Evolutionary conservation across 1,284 basidiomycete species (phyloP), one percentile per base, ranked within the genome.

Genomic region (Cutaneotrichosporon sp.): DNA sequence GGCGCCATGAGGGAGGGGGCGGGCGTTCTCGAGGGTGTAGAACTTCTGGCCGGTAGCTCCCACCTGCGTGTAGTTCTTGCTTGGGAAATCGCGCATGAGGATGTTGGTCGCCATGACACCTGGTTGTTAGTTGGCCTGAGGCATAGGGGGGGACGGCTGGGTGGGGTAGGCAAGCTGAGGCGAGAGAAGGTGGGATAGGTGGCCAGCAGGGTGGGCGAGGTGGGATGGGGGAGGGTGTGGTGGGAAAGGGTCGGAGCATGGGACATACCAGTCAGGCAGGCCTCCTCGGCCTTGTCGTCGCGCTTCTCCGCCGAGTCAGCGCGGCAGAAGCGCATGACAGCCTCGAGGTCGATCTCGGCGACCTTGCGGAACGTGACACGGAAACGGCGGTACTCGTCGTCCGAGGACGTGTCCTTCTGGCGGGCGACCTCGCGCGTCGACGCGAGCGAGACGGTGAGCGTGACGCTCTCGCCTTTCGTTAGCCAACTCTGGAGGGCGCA

Each of bases 51-150:
- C 74, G 3, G 72, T 65, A 10, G 75, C 70, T 9, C 76, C 76
- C 42, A 72, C 72, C 58, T 75, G 72, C 25, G 73, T 70, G 55
- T 75, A 78, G 18, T 50, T 68, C 62, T 72, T 72, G 53, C 62
- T 68, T 22, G 73, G 73, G 11, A 71, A 58, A 56, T 78, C 73
- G 24, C 75, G 70, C 24, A 78, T 63, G 18, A 77, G 71, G 8
- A 78, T 72, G 58, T 78, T 78, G 25, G 72, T 69, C 2, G 73
- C 72, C 74, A 76, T 76, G 56, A 77, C 59, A 58, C 62, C 60
- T 63, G n/a, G 6, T 6, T 5, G 54, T 49, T n/a, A 49, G 42
- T 22, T 59, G 7, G n/a, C n/a, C n/a, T n/a, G n/a, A n/a, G n/a
- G n/a, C n/a, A n/a, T n/a, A n/a, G n/a, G n/a, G n/a, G n/a, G n/a